Evolutionary conservation across 768 basidiomycete genomes (phyloP).

Genomic region (Asterophora lycoperdoides): DNA sequence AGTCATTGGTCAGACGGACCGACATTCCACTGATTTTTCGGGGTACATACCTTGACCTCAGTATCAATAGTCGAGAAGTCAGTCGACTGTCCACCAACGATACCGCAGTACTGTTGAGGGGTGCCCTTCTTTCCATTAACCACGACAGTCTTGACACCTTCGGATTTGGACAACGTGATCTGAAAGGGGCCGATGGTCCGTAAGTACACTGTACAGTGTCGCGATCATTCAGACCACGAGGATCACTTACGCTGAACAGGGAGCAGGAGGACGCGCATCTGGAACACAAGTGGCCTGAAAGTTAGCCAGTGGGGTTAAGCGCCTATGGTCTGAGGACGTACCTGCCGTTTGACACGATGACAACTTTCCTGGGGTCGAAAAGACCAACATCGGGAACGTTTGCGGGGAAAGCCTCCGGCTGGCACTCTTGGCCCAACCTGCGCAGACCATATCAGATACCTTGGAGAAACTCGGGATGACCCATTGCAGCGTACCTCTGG

Average conservation of each 20-base stretch:
- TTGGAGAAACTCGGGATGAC: not conserved
- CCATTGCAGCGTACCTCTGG: slow-evolving; percentile 30
- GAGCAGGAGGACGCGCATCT: slow-evolving; percentile 49
- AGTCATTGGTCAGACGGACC: slow-evolving; percentile 3
- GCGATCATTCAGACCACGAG: not conserved
- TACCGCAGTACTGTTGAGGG: slow-evolving; percentile 55
- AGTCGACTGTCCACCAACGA: slow-evolving; percentile 59
- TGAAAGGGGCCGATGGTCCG: slow-evolving; percentile 17
- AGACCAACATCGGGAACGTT: slow-evolving; percentile 39
- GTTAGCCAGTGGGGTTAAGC: not conserved
- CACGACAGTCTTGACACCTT: slow-evolving; percentile 54
- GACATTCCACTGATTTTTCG: not conserved
- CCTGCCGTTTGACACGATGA: slow-evolving; percentile 57
- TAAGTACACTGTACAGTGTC: not conserved
- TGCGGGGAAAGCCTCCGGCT: slow-evolving; percentile 23
- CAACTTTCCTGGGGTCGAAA: slow-evolving; percentile 45
- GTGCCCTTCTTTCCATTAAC: slow-evolving; percentile 47
- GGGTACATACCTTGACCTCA: slow-evolving; percentile 43
- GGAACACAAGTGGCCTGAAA: slow-evolving; percentile 1
- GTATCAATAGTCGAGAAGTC: slow-evolving; percentile 57
- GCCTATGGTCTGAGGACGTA: slow-evolving; percentile 11
- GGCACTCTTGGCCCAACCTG: slow-evolving; percentile 46
- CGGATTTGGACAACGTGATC: slow-evolving; percentile 58
- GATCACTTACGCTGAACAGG: slow-evolving; percentile 36
- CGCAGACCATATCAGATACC: not conserved